These are phyloP conservation scores for Leccinum sublutescens DNA, from an alignment of 768 basidiomycete genomes.

Conservation along the genomic window DNA sequence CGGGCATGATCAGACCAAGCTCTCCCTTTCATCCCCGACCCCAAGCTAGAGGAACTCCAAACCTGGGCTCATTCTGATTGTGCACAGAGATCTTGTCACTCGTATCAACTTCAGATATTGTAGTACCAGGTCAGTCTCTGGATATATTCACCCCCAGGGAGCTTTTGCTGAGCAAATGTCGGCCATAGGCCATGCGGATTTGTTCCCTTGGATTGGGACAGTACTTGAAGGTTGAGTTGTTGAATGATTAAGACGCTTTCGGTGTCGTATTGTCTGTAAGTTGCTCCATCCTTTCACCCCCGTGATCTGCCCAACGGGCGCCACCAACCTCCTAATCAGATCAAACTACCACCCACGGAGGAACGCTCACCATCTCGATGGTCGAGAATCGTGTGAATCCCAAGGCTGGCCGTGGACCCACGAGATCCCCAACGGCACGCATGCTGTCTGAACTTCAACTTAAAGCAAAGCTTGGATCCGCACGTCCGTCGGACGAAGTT, in stretches of 20 bases:
- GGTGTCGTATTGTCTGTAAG: conserved; percentile 88
- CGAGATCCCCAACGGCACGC: conserved; percentile 52
- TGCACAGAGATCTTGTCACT: conserved; percentile 77
- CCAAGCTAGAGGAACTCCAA: too few species aligned
- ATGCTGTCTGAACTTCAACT: conserved; percentile 63
- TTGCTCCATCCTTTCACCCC: conserved; percentile 11
- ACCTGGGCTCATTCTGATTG: background rate
- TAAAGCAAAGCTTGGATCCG: conserved; percentile 54
- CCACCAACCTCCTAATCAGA: conserved; percentile 27
- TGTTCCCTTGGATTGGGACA: conserved; percentile 83
- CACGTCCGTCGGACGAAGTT: conserved; percentile 68
- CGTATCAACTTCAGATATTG: conserved; percentile 89
- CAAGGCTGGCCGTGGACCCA: conserved; percentile 43
- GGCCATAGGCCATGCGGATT: conserved; percentile 62
- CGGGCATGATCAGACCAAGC: too few species aligned
- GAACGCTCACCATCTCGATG: conserved; percentile 73
- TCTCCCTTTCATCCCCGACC: too few species aligned
- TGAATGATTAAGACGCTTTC: conserved; percentile 61
- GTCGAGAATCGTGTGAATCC: conserved; percentile 45
- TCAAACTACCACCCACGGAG: conserved; percentile 62
- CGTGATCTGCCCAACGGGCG: conserved; percentile 18
- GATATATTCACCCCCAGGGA: background rate
- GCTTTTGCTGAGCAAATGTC: background rate
- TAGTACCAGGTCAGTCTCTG: conserved; percentile 58
- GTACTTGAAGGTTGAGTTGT: conserved; percentile 69